A percentile compares a stretch with the other conserved stretches of the same genome.
These are phyloP conservation scores for Hypoxylon rubiginosum DNA, from an alignment of 2,329 filamentous ascomycete genomes.

Conservation along the genomic window DNA sequence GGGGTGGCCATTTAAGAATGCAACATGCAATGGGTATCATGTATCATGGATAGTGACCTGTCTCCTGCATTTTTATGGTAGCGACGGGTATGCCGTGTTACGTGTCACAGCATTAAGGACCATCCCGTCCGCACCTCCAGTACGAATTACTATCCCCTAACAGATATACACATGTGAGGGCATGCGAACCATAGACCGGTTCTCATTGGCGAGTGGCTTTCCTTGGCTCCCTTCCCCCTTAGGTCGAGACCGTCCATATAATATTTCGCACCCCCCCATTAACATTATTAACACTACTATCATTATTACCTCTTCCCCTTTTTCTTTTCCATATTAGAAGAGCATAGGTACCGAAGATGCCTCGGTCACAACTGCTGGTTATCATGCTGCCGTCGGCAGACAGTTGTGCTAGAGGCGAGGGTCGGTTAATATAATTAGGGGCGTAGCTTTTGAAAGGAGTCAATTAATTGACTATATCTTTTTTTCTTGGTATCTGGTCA, in stretches of 20 bases:
- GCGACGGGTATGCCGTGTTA: conserved; percentile 32
- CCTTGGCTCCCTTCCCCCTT: conserved; percentile 1
- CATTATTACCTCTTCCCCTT: background rate
- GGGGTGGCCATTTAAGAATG: conserved; percentile 6
- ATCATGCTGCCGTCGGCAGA: background rate
- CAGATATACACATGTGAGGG: conserved; percentile 8
- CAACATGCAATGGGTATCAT: conserved; percentile 7
- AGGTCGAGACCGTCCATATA: background rate
- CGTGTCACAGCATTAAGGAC: conserved; percentile 28
- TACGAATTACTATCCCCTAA: conserved; percentile 8
- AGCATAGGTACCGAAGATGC: background rate
- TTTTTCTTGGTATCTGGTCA: background rate
- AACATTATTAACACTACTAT: background rate
- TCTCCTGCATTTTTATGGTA: conserved; percentile 9
- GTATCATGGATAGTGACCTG: conserved; percentile 25
- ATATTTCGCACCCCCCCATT: conserved; percentile 1
- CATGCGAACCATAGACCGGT: background rate
- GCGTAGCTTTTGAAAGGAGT: background rate
- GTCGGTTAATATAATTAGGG: background rate
- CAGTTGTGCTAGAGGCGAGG: background rate
- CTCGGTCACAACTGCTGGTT: background rate
- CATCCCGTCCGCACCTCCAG: conserved; percentile 15
- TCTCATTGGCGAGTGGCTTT: conserved; percentile 1
- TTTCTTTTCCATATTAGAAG: background rate
- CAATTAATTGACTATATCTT: background rate